Evolutionary conservation across 768 basidiomycete species (phyloP).

Genomic region (Pleurotus salmoneostramineus): DNA sequence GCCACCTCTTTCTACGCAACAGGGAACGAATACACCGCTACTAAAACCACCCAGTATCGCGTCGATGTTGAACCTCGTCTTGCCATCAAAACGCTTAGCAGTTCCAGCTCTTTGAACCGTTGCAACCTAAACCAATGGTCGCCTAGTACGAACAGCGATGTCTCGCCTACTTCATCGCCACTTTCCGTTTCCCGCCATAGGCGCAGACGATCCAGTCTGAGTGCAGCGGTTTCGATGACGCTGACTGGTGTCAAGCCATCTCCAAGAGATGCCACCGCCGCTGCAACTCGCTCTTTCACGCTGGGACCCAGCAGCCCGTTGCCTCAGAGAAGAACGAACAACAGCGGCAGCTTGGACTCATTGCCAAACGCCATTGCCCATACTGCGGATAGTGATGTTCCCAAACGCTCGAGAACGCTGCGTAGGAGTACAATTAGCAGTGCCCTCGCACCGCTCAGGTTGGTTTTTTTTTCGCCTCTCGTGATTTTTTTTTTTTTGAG

Average conservation of each 20-base stretch:
- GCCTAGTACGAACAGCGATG: background rate
- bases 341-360: background rate
- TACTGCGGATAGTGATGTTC: background rate
- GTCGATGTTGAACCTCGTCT: conserved; percentile 3
- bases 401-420: background rate
- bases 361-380: background rate
- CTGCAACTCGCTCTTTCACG: background rate
- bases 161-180: background rate
- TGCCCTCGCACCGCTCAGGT: conserved; percentile 3
- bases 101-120: background rate
- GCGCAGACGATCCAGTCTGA: conserved; percentile 3
- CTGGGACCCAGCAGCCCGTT: background rate
- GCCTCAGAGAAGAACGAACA: background rate
- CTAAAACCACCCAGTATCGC: background rate
- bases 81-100: background rate
- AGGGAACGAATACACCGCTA: background rate
- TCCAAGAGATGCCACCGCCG: background rate
- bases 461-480: background rate
- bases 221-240: conserved; percentile 2
- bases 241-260: conserved; percentile 2
- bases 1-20: conserved; percentile 22
- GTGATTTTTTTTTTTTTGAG: background rate
- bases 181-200: conserved; percentile 4
- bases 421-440: conserved; percentile 2
- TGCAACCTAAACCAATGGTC: background rate